phyloP scores from a whole-genome alignment of 2,329 filamentous ascomycete species.

The Alternaria metachromatica region DNA sequence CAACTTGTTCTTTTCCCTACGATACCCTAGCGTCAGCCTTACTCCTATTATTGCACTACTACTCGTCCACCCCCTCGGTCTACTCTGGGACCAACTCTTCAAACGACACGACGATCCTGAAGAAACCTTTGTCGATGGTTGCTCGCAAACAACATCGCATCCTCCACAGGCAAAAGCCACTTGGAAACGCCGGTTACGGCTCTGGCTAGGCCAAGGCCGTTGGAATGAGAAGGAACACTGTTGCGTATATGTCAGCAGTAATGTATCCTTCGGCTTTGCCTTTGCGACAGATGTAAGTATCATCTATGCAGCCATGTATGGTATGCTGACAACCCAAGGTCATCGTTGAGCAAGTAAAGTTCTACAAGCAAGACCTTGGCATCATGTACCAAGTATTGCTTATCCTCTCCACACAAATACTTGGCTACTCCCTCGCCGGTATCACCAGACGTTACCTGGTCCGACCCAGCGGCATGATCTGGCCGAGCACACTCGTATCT shows the following conservation, averaged over 20 bases:
- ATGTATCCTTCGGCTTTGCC: constrained; percentile 87
- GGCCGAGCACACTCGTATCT: constrained; percentile 87
- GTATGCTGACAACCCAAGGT: constrained; percentile 54
- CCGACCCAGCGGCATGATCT: constrained; percentile 87
- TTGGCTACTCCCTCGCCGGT: constrained; percentile 86
- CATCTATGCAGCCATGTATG: background rate
- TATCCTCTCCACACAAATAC: constrained; percentile 83
- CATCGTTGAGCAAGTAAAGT: constrained; percentile 87
- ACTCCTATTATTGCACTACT: constrained; percentile 87
- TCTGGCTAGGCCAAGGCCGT: constrained; percentile 78
- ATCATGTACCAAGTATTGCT: constrained; percentile 82
- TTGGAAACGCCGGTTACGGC: constrained; percentile 58
- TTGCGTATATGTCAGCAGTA: constrained; percentile 88
- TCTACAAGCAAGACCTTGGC: constrained; percentile 81
- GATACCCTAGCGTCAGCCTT: constrained; percentile 89
- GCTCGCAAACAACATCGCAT: constrained; percentile 41
- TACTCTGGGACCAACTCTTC: constrained; percentile 76
- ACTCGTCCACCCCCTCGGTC: constrained; percentile 82
- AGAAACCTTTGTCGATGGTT: constrained; percentile 66
- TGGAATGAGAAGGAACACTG: constrained; percentile 93
- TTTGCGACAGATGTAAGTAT: constrained; percentile 77
- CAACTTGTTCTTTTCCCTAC: constrained; percentile 86
- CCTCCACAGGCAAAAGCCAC: constrained; percentile 18
- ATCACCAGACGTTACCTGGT: constrained; percentile 82
- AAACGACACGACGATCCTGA: constrained; percentile 65